Evolutionary conservation across 495 filamentous ascomycete genomes (phyloP).

Genomic region (Tuber microsphaerosporum): DNA sequence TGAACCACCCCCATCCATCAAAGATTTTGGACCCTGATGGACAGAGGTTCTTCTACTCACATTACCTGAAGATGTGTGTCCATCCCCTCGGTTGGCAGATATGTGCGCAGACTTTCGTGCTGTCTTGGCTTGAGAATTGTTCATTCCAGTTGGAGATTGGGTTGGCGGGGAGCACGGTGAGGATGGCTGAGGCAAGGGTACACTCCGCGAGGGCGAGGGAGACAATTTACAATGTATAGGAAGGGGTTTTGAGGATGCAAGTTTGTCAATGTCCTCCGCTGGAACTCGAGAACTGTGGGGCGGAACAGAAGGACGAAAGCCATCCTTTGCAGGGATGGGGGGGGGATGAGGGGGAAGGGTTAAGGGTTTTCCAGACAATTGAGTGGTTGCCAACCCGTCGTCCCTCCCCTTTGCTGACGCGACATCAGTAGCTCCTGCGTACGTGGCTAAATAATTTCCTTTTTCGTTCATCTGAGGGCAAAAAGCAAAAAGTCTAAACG

Average conservation of each 20-base stretch:
- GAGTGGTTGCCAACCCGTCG: not conserved
- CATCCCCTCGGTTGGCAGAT: constrained; percentile 22
- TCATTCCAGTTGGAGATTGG: constrained; percentile 21
- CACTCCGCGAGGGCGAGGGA: not conserved
- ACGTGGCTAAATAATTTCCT: not conserved
- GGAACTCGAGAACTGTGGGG: constrained; percentile 28
- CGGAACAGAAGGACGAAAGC: constrained; percentile 24
- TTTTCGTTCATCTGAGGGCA: not conserved
- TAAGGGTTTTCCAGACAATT: constrained; percentile 4
- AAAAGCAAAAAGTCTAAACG: not conserved
- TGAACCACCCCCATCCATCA: not conserved
- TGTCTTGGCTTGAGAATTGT: constrained; percentile 31
- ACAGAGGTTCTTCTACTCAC: constrained; percentile 19
- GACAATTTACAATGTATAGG: constrained; percentile 3
- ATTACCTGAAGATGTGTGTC: constrained; percentile 27
- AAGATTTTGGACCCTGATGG: not conserved
- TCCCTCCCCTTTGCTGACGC: not conserved
- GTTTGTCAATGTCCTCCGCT: constrained; percentile 25
- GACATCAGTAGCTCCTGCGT: not conserved
- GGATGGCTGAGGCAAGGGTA: not conserved
- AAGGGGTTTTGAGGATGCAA: constrained; percentile 15
- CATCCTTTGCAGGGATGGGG: constrained; percentile 17
- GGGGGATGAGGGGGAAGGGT: constrained; percentile 3
- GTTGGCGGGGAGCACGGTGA: constrained; percentile 7
- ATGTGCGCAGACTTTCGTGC: constrained; percentile 34